Base-by-base conservation (phyloP, 2,329 filamentous ascomycete species). In the Knufia petricola region DNA sequence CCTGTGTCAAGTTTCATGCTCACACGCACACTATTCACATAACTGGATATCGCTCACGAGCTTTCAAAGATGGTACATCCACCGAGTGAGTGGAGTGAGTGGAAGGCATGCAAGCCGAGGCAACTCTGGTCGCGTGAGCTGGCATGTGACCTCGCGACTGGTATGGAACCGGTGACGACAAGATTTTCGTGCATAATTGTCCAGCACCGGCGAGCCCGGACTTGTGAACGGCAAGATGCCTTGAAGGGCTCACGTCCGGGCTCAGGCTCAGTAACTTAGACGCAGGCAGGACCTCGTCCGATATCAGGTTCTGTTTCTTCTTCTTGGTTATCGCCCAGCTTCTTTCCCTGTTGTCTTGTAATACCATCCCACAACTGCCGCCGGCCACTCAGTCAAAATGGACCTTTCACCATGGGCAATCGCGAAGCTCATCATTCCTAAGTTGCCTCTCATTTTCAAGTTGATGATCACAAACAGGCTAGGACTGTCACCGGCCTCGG, bases 401-500 rank as follows among this genome's bases (percentile, higher is more conserved):
- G 64, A 66, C n/a, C 19, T 58, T 15, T 52, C 54, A 43, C 50
- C 54, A 28, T 55, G 62, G 21, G 58, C 54, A 15, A 52, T 69
- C 17, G 43, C 70, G n/a, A 65, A 63, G 56, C 60, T 64, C 38
- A 46, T 72, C 15, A 43, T 72, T 3, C 53, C 59, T 26, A 61
- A 65, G 30, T 57, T 71, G 2, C 70, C 70, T 1, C 50, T 72
- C 37, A 56, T 72, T 37, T 48, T 72, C 19, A 69, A 66, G 52
- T 71, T 68, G 1, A 51, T 65, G 17, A 26, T 72, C 30, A 58
- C 67, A 17, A 68, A 71, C 60, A 56, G 60, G 2, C 70, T 95
- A 6, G 76, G 75, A 23, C 66, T 84, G 34, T 87, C 88, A 0
- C 74, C 82, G 28, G 81, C 80, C 6, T 78, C 83, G 3, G 77